Evolutionary conservation across 257 asterid species (phyloP), one percentile per base, ranked within the genome.

Genomic region (Parsonsia alboflavescens): DNA sequence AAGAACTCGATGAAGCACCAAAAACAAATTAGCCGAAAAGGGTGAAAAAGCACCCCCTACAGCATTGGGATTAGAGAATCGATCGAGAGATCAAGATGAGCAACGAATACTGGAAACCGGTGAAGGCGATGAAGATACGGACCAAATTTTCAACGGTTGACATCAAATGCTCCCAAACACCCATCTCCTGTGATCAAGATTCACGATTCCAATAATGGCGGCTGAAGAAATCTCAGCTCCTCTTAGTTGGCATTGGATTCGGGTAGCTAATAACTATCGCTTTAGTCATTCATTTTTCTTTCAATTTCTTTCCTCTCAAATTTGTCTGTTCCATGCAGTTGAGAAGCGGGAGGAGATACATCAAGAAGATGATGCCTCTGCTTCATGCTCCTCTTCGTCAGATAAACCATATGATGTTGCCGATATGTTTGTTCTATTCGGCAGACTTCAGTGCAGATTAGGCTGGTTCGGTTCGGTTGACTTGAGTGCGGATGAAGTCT

Each of bases 81-180:
- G 78, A 13, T 74, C 76, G 48, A 92, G 88, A n/a, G 93, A 86
- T 21, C 96, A 85, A 44, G 97, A 85, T 12, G 93, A 91, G 72
- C 96, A 88, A 69, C 98, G 99, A 81, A 86, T 88, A 72, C 98
- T 94, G 30, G 93, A 80, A 19, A 82, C 85, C 59, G 96, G 96
- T 76, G 96, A 96, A 73, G 97, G 87, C 62, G 98, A 89, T 68
- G 96, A 28, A n/a, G 83, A 33, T 15, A 81, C 46, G 16, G 84
- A 68, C 33, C 81, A 93, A 88, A 66, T 92, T 98, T 88, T 90
- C 97, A 82, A 94, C 71, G 75, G 80, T 69, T 44, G 62, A 44
- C 48, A 45, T 57, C 44, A 56, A 61, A 56, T 6, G 8, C 13
- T 44, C 44, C 48, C 42, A 13, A 17, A 33, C 39, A 33, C 39